Evolutionary conservation across 1,139 yeast genomes (phyloP).

Genomic region (Geotrichum cucujoidarum): DNA sequence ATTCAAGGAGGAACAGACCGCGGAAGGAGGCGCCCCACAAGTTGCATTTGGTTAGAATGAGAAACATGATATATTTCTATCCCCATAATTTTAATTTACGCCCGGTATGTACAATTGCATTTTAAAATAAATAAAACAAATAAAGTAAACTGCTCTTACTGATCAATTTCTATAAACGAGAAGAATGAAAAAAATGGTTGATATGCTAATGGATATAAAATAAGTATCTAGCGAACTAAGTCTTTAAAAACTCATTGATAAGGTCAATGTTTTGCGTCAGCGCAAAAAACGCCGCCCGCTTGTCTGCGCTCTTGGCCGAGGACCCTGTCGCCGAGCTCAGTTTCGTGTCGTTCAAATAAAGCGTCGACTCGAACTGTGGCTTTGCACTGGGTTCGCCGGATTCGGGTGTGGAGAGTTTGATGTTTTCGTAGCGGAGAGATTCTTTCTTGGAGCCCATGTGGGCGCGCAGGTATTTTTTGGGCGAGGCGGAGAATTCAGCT

Average conservation of each 20-base stretch:
- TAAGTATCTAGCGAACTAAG: no score
- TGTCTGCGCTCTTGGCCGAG: conserved; percentile 15
- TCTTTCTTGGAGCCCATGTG: conserved; percentile 2
- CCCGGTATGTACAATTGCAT: neutral
- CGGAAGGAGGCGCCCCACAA: conserved; percentile 12
- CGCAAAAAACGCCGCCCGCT: conserved; percentile 16
- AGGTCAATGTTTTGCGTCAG: conserved; percentile 3
- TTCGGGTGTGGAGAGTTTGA: no score
- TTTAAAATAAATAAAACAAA: conserved; percentile 1
- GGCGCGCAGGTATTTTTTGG: conserved; percentile 5
- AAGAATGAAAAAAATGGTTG: neutral
- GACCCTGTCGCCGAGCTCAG: conserved; percentile 11
- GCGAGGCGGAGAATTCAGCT: conserved; percentile 4
- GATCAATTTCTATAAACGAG: neutral
- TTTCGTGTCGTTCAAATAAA: conserved; percentile 4
- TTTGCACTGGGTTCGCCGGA: neutral
- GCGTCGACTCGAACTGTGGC: conserved; percentile 1
- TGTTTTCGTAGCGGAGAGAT: neutral
- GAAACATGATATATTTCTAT: neutral
- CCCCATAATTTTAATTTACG: neutral
- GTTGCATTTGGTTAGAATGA: conserved; percentile 22
- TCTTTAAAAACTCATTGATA: conserved; percentile 3
- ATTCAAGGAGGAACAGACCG: conserved; percentile 26
- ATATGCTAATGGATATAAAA: no score
- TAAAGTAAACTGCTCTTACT: neutral